phyloP scores from a whole-genome alignment of 257 asterid genomes.

The Solanum bulbocastanum region DNA sequence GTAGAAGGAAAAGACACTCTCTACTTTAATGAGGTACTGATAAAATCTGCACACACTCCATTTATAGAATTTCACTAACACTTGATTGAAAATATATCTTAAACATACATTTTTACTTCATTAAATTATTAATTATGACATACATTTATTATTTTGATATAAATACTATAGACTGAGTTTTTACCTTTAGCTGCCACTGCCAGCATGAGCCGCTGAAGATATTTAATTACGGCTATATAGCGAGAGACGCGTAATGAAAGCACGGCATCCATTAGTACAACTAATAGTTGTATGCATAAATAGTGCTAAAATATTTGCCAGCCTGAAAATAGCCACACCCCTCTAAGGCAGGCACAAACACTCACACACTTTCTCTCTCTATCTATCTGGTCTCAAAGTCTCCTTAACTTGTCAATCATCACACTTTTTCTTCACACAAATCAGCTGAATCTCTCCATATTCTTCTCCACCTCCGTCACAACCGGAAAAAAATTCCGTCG shows the following conservation, averaged over 20 bases:
- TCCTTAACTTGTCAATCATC: not conserved
- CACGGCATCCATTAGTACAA: constrained; percentile 2
- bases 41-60: too few relatives aligned
- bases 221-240: not conserved
- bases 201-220: not conserved
- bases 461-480: not conserved
- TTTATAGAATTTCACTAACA: too few relatives aligned
- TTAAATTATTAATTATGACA: too few relatives aligned
- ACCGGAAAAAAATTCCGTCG: not conserved
- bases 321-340: not conserved
- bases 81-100: too few relatives aligned
- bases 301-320: not conserved
- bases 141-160: too few relatives aligned
- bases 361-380: not conserved
- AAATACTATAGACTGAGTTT: not conserved
- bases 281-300: not conserved
- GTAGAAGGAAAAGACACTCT: accelerated
- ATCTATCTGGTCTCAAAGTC: not conserved
- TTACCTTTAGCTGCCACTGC: not conserved
- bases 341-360: not conserved
- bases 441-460: not conserved
- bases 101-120: too few relatives aligned
- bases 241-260: not conserved
- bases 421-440: not conserved
- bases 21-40: too few relatives aligned